These are phyloP conservation scores for Tetracladium marchalianum DNA, from an alignment of 495 filamentous ascomycete species.

Conservation along the genomic window DNA sequence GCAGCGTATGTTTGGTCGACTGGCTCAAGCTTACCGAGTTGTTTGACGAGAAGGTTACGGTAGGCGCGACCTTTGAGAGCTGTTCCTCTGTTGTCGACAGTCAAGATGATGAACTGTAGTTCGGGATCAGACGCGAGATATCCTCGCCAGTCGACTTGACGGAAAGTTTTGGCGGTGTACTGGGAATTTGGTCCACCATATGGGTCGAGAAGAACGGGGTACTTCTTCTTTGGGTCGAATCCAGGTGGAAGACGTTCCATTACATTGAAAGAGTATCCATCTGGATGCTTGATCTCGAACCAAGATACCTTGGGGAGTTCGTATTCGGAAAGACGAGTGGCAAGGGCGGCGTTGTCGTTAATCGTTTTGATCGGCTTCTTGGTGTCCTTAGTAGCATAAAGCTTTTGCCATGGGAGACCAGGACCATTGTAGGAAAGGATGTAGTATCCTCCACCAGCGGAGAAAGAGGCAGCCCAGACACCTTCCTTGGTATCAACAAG, in stretches of 20 bases:
- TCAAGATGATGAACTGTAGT: conserved; percentile 44
- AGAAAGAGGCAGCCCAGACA: conserved; percentile 45
- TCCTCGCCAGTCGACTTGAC: conserved; percentile 32
- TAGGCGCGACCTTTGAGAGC: conserved; percentile 42
- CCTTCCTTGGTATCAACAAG: conserved; percentile 38
- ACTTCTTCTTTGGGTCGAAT: conserved; percentile 40
- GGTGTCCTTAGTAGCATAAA: conserved; percentile 37
- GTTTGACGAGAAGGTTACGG: conserved; percentile 33
- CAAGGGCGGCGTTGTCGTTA: conserved; percentile 37
- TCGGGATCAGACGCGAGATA: conserved; percentile 49
- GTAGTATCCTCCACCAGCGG: conserved; percentile 39
- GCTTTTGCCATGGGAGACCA: conserved; percentile 44
- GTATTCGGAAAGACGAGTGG: conserved; percentile 33
- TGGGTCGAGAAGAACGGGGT: conserved; percentile 43
- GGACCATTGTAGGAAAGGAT: conserved; percentile 46
- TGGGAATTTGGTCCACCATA: conserved; percentile 48
- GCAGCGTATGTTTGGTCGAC: conserved; percentile 48
- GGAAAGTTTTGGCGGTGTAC: conserved; percentile 35
- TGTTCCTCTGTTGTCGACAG: conserved; percentile 47
- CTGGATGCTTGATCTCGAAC: conserved; percentile 35
- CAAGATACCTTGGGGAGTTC: conserved; percentile 40
- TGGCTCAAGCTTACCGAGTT: conserved; percentile 44
- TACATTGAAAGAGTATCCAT: conserved; percentile 37
- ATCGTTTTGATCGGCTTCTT: conserved; percentile 34
- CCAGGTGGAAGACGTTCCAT: conserved; percentile 38